These are phyloP conservation scores for Casuarina cunninghamiana DNA, from an alignment of 306 rosid species.

Conservation along the genomic window DNA sequence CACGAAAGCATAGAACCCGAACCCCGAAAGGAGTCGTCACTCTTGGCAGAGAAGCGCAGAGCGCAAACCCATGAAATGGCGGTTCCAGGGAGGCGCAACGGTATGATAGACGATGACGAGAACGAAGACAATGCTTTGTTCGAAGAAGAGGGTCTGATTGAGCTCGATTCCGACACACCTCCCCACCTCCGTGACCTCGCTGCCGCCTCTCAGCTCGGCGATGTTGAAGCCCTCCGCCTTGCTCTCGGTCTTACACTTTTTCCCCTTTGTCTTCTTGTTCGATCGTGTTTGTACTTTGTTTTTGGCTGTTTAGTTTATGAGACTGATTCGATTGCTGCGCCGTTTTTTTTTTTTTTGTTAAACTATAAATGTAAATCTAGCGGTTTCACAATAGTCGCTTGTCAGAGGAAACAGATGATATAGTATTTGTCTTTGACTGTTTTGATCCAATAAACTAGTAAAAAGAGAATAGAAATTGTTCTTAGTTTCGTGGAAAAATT, in stretches of 20 bases:
- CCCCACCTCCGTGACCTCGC: slow-evolving; percentile 80
- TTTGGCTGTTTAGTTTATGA: neutral
- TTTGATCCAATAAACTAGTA: neutral
- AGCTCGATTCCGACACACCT: slow-evolving; percentile 50
- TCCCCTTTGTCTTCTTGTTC: neutral
- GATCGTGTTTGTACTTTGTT: neutral
- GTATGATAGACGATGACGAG: slow-evolving; percentile 54
- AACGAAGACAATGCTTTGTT: slow-evolving; percentile 66
- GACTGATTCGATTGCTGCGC: neutral
- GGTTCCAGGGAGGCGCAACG: slow-evolving; percentile 83
- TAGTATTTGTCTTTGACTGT: neutral
- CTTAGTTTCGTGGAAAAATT: neutral
- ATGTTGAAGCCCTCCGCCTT: slow-evolving; percentile 53
- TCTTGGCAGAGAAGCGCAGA: neutral
- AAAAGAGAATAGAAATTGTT: neutral
- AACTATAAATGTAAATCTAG: neutral
- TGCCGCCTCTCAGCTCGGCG: slow-evolving; percentile 62
- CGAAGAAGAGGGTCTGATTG: slow-evolving; percentile 55
- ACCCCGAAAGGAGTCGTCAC: neutral
- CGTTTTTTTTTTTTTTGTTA: neutral
- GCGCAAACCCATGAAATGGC: slow-evolving; percentile 46
- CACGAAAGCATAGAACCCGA: neutral
- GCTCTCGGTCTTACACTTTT: slow-evolving; percentile 60
- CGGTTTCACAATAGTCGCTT: neutral
- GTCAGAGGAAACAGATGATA: neutral